Evolutionary conservation across 306 rosid genomes (phyloP), one percentile per base, ranked within the genome.

Genomic region (Fragaria ananassa): DNA sequence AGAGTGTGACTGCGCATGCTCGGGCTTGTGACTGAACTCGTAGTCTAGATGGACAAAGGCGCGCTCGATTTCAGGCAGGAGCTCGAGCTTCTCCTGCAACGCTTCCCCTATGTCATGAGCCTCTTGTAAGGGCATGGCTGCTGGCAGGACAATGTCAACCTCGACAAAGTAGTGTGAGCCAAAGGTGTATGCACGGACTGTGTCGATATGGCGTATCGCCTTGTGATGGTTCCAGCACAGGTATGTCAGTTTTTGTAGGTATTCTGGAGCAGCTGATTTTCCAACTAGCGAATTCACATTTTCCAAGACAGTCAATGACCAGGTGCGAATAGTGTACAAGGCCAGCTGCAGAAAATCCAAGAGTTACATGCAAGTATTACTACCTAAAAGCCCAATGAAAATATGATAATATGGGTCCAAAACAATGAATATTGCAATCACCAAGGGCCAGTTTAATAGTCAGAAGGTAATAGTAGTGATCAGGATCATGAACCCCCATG

Each of bases 101-200:
- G 87, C 79, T 73, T 94, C 98, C 1, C 98, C 98, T 8, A 94
- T 94, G 86, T 94, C 98, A 39, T 94, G 98, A 35, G 98, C 98
- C 80, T 86, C 92, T 82, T 89, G 92, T 70, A 94, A 64, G 65
- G 96, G 97, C 98, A 94, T 94, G 73, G 63, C 81, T 2, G 96
- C 79, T 49, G 98, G 93, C 77, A 94, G 85, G 72, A 92, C 98
- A 18, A 94, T 94, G 81, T 94, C 98, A 66, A 94, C 98, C 88
- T 94, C 98, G 2, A 94, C 97, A 63, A 94, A 94, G 87, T 85
- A 94, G 90, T 94, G 98, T 53, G 97, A 92, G 64, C 98, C 98
- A 35, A 94, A 92, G 39, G 98, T 92, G 85, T 94, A 94, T 5
- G 98, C 97, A 18, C 97, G 85, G 46, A 94, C 98, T 0, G 98